phyloP scores from a whole-genome alignment of 768 basidiomycete genomes.

The Leucocoprinus leucothites region DNA sequence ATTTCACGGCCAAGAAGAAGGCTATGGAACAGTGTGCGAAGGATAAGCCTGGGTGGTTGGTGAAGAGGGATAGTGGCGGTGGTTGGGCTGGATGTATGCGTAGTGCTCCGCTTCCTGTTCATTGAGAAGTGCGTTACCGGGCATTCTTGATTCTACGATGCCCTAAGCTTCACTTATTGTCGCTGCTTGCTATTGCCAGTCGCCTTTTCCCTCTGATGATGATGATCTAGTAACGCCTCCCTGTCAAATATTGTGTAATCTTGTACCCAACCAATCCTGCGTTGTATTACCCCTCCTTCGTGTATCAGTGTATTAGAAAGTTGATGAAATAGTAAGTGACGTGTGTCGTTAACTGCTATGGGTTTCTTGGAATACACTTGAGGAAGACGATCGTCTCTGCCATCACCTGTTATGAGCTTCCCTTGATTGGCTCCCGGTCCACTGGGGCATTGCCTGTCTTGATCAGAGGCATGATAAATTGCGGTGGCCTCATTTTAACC shows the following conservation, averaged over 20 bases:
- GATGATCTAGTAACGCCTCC: not conserved
- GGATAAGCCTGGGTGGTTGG: conserved; percentile 9
- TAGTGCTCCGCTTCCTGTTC: not conserved
- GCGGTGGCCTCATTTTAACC: too few species aligned
- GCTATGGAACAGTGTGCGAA: conserved; percentile 1
- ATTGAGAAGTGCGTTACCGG: not conserved
- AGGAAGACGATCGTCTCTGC: too few species aligned
- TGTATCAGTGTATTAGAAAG: not conserved
- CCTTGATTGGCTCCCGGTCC: too few species aligned
- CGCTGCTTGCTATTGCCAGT: not conserved
- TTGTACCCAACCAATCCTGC: not conserved
- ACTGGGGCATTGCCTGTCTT: too few species aligned
- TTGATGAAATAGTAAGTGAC: not conserved
- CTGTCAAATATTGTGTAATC: not conserved
- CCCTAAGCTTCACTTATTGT: not conserved
- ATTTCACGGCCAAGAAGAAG: conserved; percentile 16
- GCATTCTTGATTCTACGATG: not conserved
- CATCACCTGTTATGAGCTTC: too few species aligned
- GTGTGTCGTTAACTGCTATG: too few species aligned
- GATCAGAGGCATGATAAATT: too few species aligned
- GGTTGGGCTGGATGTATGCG: not conserved
- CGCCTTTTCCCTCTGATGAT: not conserved
- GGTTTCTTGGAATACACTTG: too few species aligned
- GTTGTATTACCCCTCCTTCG: not conserved
- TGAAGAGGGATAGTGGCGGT: not conserved